Evolutionary conservation across 1,139 yeast genomes (phyloP).

Genomic region (Candida sp.): DNA sequence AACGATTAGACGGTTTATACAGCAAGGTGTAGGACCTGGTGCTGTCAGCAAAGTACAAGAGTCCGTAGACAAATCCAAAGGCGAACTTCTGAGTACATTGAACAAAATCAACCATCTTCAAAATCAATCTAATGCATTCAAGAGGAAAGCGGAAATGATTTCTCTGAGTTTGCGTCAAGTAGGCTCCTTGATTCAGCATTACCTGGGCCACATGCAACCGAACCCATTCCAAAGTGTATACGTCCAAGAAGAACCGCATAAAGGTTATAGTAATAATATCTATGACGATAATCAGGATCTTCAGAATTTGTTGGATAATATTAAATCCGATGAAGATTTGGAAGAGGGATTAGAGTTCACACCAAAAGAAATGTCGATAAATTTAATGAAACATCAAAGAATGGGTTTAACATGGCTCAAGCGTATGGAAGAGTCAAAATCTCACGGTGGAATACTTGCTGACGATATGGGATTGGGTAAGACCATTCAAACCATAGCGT

Average conservation of each 20-base stretch:
- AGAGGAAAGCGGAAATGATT: background rate
- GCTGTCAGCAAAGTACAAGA: slow-evolving; percentile 2
- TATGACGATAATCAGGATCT: slow-evolving; percentile 29
- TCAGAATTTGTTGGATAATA: slow-evolving; percentile 58
- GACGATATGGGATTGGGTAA: slow-evolving; percentile 97
- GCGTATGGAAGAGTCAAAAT: slow-evolving; percentile 56
- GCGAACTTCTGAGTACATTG: slow-evolving; percentile 2
- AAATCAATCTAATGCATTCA: background rate
- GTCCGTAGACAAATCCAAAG: slow-evolving; percentile 1
- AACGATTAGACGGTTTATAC: background rate
- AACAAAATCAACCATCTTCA: background rate
- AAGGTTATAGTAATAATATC: slow-evolving; percentile 13
- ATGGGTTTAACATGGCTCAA: slow-evolving; percentile 82
- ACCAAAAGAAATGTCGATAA: slow-evolving; percentile 65
- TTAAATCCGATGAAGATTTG: slow-evolving; percentile 58
- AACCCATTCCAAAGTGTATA: slow-evolving; percentile 1
- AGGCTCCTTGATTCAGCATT: background rate
- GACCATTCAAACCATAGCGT: slow-evolving; percentile 77
- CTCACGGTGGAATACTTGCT: slow-evolving; percentile 79
- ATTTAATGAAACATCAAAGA: slow-evolving; percentile 78
- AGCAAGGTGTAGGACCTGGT: background rate
- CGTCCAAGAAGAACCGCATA: background rate
- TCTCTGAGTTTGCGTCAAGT: background rate
- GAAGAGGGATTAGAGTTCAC: slow-evolving; percentile 50
- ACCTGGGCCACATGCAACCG: slow-evolving; percentile 1